Base-by-base conservation (phyloP, 139 green algal genomes). In the Eudorina sp. region DNA sequence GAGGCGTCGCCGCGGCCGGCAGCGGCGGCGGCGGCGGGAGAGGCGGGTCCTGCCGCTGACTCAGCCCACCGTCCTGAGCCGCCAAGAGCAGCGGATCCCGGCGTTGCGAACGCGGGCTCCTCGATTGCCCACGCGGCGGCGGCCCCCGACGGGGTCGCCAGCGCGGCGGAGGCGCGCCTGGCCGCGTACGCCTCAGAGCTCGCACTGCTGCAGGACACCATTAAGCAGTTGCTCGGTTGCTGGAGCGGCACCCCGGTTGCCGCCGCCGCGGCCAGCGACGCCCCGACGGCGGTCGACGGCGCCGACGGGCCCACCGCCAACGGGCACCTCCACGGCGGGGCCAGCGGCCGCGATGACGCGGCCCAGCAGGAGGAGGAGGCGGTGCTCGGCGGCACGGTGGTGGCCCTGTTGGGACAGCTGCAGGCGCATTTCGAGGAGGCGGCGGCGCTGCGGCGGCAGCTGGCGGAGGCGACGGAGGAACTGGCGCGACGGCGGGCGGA, bases 371-470 rank as follows among this genome's bases (percentile, higher is more conserved):
- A 60, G 23, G 83, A 82, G 27, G 70, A 60, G 53, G 69, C 70
- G 51, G 69, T 89, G 36, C 60, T 85, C 40, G 79, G 79, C 7
- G 58, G 40, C 40, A 85, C 79, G 23, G 79, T 85, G 58, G 79
- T 85, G 40, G 43, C 27, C 29, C 38, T 85, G 25, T 58, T 85
- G 58, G 58, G 41, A 19, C 58, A 85, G 79, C 58, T 85, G 41
- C 40, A 85, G 79, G 40, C 25, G 41, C 58, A 60, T 9, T 74
- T 75, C 34, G 21, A 36, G 38, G 58, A 85, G 27, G 79, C 53
- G 41, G 79, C 40, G 27, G 40, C 40, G 25, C 27, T 72, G 29
- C 58, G 58, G 79, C 40, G 7, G 41, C 40, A 68, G 79, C 43
- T 85, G 79, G 40, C 41, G 58, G 40, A 60, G 53, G 79, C 79